Percentiles rank a stretch among this genome's conserved stretches.
Conservation (phyloP, 2,329 filamentous ascomycete genomes). For the Calonectria montana region DNA sequence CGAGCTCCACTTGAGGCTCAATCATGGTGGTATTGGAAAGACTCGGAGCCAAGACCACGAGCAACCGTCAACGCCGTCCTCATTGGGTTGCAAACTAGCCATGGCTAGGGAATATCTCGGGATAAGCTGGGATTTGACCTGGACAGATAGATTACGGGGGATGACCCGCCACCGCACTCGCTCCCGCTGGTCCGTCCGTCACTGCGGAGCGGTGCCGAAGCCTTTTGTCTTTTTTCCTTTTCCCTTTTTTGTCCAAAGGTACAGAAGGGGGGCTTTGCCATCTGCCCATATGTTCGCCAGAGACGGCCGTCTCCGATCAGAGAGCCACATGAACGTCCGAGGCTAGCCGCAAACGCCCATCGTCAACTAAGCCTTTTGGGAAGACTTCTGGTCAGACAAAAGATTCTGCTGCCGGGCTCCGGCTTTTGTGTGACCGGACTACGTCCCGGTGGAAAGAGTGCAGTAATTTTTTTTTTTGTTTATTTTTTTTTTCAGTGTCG, state of each 20-base stretch:
- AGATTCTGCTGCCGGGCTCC: slow-evolving; percentile 30
- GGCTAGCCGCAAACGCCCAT: slow-evolving; percentile 31
- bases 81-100: slow-evolving; percentile 33
- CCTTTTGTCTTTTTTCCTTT: background rate
- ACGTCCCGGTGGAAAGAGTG: slow-evolving; percentile 31
- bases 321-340: slow-evolving; percentile 26
- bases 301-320: slow-evolving; percentile 13
- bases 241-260: too few species aligned
- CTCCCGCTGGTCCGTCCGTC: slow-evolving; percentile 20
- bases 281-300: background rate
- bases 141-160: slow-evolving; percentile 36
- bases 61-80: slow-evolving; percentile 17
- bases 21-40: slow-evolving; percentile 29
- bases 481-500: too few species aligned
- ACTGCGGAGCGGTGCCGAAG: background rate
- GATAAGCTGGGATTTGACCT: slow-evolving; percentile 20
- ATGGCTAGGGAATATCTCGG: slow-evolving; percentile 42
- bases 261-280: too few species aligned
- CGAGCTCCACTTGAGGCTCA: slow-evolving; percentile 42
- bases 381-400: slow-evolving; percentile 18
- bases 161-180: slow-evolving; percentile 26
- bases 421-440: slow-evolving; percentile 31
- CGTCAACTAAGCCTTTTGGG: slow-evolving; percentile 29
- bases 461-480: background rate
- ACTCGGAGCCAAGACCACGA: slow-evolving; percentile 23